Conservation (phyloP, 331 rosid species). For the Quercus tomentella region DNA sequence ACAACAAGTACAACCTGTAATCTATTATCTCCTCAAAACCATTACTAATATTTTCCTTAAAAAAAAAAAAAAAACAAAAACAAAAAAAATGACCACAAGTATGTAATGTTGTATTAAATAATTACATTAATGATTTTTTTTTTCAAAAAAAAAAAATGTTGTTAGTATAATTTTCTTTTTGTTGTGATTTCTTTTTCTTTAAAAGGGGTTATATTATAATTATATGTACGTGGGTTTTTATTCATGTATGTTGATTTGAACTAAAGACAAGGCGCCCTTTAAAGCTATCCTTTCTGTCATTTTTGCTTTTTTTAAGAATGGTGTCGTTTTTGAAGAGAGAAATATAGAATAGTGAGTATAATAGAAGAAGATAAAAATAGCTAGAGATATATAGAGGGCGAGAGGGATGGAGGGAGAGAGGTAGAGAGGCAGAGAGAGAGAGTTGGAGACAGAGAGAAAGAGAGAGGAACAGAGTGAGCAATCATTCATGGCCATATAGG, state of each 20-base stretch:
- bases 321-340: slow-evolving; percentile 18
- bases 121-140: too few relatives aligned
- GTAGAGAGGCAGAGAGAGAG: not conserved
- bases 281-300: slow-evolving; percentile 46
- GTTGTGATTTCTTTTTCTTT: not conserved
- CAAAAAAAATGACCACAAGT: not conserved
- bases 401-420: not conserved
- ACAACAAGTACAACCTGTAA: slow-evolving; percentile 17
- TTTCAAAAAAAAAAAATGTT: too few relatives aligned
- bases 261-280: slow-evolving; percentile 39
- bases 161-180: not conserved
- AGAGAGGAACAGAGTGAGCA: not conserved
- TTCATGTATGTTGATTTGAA: slow-evolving; percentile 23
- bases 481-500: slow-evolving; percentile 22
- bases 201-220: not conserved
- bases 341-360: not conserved
- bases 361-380: slow-evolving; percentile 12
- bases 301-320: slow-evolving; percentile 17
- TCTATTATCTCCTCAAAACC: not conserved
- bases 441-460: not conserved
- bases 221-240: not conserved
- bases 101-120: not conserved
- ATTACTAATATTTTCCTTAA: not conserved
- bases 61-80: not conserved
- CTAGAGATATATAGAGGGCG: not conserved